These are phyloP conservation scores for Neospermospora avenae DNA, from an alignment of 2,329 filamentous ascomycete species.

Conservation along the genomic window DNA sequence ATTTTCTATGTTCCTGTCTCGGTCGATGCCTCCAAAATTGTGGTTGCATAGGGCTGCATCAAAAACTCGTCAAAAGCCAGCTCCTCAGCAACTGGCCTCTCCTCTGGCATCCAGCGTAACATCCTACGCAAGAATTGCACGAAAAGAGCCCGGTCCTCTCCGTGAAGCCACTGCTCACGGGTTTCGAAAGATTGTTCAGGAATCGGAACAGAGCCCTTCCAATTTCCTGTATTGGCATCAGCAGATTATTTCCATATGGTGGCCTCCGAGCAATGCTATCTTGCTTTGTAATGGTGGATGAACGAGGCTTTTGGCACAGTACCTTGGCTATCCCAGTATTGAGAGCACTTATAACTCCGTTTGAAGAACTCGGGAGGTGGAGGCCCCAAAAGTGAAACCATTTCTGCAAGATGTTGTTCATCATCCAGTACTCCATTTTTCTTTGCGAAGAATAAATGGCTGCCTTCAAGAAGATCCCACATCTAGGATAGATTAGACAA, in stretches of 20 bases:
- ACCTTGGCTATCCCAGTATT: neutral
- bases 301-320: neutral
- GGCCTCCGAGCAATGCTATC: no score
- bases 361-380: neutral
- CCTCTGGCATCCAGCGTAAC: neutral
- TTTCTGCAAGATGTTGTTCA: neutral
- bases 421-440: neutral
- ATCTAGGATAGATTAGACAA: neutral
- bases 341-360: neutral
- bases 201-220: neutral
- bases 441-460: neutral
- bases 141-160: neutral
- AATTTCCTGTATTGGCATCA: neutral
- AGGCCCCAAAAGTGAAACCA: neutral
- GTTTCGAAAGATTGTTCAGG: neutral
- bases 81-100: neutral
- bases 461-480: neutral
- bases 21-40: neutral
- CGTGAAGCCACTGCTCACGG: neutral
- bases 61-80: neutral
- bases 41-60: neutral
- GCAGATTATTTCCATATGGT: no score
- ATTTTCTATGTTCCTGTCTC: slow-evolving; percentile 13
- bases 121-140: neutral
- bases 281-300: no score